A percentile compares a stretch with the other conserved stretches of the same genome.
Evolutionary conservation across 2,329 filamentous ascomycete species (phyloP).

Genomic region (Arthroderma uncinatum): DNA sequence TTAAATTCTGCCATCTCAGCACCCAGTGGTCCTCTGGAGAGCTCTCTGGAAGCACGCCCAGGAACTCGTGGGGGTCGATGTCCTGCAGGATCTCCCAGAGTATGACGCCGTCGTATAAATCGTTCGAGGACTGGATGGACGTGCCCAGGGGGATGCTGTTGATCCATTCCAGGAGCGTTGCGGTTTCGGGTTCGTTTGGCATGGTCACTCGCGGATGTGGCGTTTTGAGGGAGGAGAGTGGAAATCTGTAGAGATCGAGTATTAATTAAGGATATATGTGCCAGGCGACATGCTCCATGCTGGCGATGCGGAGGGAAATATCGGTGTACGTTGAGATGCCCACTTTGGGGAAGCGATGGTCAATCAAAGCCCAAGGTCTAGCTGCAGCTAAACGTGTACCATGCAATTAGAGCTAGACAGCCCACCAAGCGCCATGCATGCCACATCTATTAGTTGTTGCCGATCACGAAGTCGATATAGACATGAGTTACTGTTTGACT

Average conservation of each 20-base stretch:
- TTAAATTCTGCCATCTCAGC: slow-evolving; percentile 39
- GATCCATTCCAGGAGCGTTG: slow-evolving; percentile 39
- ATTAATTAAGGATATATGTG: neutral
- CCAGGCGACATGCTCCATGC: slow-evolving; percentile 2
- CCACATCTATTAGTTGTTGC: neutral
- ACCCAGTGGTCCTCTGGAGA: slow-evolving; percentile 37
- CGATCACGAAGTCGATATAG: neutral
- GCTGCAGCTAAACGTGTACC: slow-evolving; percentile 5
- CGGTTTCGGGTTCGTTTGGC: slow-evolving; percentile 36
- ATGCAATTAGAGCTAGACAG: neutral
- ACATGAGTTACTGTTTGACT: neutral
- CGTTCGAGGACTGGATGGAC: slow-evolving; percentile 31
- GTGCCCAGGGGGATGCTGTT: slow-evolving; percentile 36
- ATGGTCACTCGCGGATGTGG: slow-evolving; percentile 23
- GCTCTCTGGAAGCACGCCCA: slow-evolving; percentile 37
- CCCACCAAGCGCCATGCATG: neutral
- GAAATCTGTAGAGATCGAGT: slow-evolving; percentile 1
- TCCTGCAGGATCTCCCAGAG: slow-evolving; percentile 40
- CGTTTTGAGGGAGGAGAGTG: slow-evolving; percentile 1
- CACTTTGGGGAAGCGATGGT: slow-evolving; percentile 2
- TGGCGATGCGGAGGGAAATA: slow-evolving; percentile 8
- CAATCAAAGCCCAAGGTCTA: slow-evolving; percentile 1
- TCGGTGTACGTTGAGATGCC: slow-evolving; percentile 7
- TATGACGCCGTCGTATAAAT: slow-evolving; percentile 36
- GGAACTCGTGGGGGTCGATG: slow-evolving; percentile 39